A percentile compares a stretch with the other conserved stretches of the same genome.
These are phyloP conservation scores for Phytopythium ostracodes DNA, from an alignment of 352 stramenopile species.

Conservation along the genomic window DNA sequence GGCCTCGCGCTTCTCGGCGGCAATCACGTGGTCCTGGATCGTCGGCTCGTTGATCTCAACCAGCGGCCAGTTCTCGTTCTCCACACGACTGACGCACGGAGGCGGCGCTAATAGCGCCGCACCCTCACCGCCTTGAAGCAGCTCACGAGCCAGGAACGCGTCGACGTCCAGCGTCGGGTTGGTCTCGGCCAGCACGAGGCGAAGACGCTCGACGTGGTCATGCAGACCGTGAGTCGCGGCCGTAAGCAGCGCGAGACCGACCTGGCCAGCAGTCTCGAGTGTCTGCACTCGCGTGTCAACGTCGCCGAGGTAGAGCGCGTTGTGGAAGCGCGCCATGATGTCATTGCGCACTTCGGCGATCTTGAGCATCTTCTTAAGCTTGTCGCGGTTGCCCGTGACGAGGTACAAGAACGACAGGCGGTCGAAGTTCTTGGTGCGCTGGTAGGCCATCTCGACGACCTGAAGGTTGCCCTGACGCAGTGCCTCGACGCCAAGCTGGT, in stretches of 20 bases:
- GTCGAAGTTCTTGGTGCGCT: conserved; percentile 99
- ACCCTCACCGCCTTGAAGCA: conserved; percentile 57
- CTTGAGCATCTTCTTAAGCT: conserved; percentile 99
- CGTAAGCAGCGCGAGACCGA: conserved; percentile 95
- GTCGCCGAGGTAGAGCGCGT: conserved; percentile 97
- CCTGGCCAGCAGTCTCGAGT: conserved; percentile 95
- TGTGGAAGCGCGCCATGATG: conserved; percentile 99
- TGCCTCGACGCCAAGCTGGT: conserved; percentile 95
- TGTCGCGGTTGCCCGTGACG: conserved; percentile 98
- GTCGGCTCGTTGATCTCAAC: conserved; percentile 93
- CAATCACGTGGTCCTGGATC: conserved; percentile 78
- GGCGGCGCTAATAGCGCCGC: conserved; percentile 91
- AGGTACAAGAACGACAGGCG: conserved; percentile 99
- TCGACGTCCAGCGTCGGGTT: conserved; percentile 72
- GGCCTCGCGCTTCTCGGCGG: conserved; percentile 74
- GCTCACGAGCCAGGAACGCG: conserved; percentile 64
- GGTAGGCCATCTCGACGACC: conserved; percentile 99
- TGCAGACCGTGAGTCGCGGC: conserved; percentile 94
- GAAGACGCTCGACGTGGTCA: conserved; percentile 94
- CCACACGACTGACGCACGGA: conserved; percentile 89
- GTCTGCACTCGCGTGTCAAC: conserved; percentile 94
- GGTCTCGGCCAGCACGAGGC: conserved; percentile 88
- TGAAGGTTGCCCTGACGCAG: conserved; percentile 98
- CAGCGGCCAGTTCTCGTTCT: conserved; percentile 97
- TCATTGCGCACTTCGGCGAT: conserved; percentile 98